A percentile compares a stretch with the other conserved stretches of the same genome.
Evolutionary conservation across 2,329 filamentous ascomycete genomes (phyloP).

Genomic region (Fusarium brachygibbosum): DNA sequence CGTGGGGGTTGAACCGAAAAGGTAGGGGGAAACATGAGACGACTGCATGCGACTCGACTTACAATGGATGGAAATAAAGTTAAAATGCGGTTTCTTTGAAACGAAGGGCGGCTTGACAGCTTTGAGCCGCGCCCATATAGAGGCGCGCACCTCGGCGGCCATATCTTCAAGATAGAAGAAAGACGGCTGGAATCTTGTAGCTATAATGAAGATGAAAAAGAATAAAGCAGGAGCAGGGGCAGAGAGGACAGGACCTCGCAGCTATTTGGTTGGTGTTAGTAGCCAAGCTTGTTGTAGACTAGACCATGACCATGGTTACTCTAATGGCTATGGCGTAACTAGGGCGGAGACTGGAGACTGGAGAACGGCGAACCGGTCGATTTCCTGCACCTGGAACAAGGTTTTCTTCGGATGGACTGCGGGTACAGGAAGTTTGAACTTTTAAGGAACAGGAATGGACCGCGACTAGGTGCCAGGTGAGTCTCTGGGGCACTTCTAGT

Average conservation of each 20-base stretch:
- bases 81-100: constrained; percentile 76
- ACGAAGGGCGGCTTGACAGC: constrained; percentile 69
- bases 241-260: constrained; percentile 18
- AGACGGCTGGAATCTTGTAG: constrained; percentile 11
- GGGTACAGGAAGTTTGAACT: constrained; percentile 14
- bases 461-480: constrained; percentile 26
- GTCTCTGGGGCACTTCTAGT: constrained; percentile 31
- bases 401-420: constrained; percentile 26
- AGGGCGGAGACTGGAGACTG: constrained; percentile 28
- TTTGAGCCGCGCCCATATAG: constrained; percentile 60
- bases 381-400: constrained; percentile 36
- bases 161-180: constrained; percentile 44
- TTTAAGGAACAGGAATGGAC: constrained; percentile 16
- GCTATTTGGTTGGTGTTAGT: constrained; percentile 38
- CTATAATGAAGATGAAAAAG: constrained; percentile 30
- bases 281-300: constrained; percentile 30
- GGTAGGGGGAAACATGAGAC: constrained; percentile 1
- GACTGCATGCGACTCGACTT: constrained; percentile 58
- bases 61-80: constrained; percentile 88
- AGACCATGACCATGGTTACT: constrained; percentile 31
- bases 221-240: constrained; percentile 20
- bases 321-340: constrained; percentile 42
- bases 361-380: constrained; percentile 31
- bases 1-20: constrained; percentile 34
- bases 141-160: constrained; percentile 53